A percentile compares a stretch with the other conserved stretches of the same genome.
These are phyloP conservation scores for Wickerhamomyces rabaulensis DNA, from an alignment of 805 yeast genomes.

Conservation along the genomic window DNA sequence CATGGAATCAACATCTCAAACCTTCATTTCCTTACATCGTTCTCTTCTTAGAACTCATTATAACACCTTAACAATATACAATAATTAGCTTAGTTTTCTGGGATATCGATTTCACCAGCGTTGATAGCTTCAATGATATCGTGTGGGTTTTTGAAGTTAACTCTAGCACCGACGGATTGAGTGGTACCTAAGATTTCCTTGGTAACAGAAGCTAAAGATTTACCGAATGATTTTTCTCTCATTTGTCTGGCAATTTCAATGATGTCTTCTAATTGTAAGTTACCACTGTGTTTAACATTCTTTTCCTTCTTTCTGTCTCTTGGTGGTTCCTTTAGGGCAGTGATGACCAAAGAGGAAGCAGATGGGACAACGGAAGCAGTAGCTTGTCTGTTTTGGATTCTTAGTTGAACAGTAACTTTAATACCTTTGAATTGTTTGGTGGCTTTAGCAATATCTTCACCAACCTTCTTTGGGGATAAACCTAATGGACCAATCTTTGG, in stretches of 20 bases:
- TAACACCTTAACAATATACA: background rate
- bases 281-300: constrained; percentile 99
- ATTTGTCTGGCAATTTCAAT: constrained; percentile 95
- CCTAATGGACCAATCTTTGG: constrained; percentile 99
- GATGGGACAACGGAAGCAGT: constrained; percentile 98
- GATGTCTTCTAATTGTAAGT: constrained; percentile 95
- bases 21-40: constrained; percentile 1
- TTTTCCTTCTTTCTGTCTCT: constrained; percentile 99
- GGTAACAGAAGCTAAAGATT: constrained; percentile 92
- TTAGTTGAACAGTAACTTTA: constrained; percentile 97
- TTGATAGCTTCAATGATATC: constrained; percentile 97
- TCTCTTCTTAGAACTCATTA: constrained; percentile 3
- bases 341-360: constrained; percentile 97
- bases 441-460: constrained; percentile 99
- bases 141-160: constrained; percentile 98
- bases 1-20: background rate
- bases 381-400: constrained; percentile 99
- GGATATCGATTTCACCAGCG: constrained; percentile 95
- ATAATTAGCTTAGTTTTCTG: constrained; percentile 55
- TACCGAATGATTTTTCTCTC: constrained; percentile 97
- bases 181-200: constrained; percentile 99
- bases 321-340: constrained; percentile 99
- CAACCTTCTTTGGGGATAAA: constrained; percentile 99
- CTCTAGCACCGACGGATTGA: constrained; percentile 99
- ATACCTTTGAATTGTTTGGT: constrained; percentile 99